phyloP scores from a whole-genome alignment of 768 basidiomycete genomes.

The Ramaria sp. region DNA sequence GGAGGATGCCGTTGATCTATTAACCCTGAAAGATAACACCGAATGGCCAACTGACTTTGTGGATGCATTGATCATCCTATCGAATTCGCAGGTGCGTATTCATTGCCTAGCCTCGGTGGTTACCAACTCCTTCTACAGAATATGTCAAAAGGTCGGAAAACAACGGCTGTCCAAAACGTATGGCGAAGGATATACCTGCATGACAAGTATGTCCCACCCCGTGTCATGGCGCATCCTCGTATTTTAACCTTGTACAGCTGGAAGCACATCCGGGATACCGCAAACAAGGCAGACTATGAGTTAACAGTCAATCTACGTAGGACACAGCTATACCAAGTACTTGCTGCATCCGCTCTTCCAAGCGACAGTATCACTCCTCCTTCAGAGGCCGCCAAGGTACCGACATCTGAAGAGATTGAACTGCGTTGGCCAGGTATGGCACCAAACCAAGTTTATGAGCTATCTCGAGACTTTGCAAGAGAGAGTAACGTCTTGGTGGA shows the following conservation, averaged over 20 bases:
- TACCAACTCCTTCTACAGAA: constrained; percentile 30
- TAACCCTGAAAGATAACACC: constrained; percentile 76
- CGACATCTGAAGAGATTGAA: constrained; percentile 45
- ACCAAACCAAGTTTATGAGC: constrained; percentile 46
- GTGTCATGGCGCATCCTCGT: background rate
- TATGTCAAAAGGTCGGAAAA: constrained; percentile 57
- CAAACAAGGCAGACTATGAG: constrained; percentile 66
- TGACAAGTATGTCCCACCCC: constrained; percentile 69
- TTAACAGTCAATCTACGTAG: constrained; percentile 55
- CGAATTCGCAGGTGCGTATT: constrained; percentile 10
- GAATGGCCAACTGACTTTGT: constrained; percentile 51
- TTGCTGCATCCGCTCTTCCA: constrained; percentile 19
- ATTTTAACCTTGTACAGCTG: constrained; percentile 42
- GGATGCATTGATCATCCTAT: constrained; percentile 37
- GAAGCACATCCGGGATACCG: constrained; percentile 62
- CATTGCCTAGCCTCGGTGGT: constrained; percentile 18
- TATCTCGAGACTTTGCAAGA: constrained; percentile 47
- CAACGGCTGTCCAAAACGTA: constrained; percentile 59
- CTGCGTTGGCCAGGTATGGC: constrained; percentile 71
- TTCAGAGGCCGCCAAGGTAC: constrained; percentile 47
- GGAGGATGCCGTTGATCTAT: constrained; percentile 74
- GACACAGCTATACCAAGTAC: constrained; percentile 66
- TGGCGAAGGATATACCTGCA: constrained; percentile 87
- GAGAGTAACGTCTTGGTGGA: constrained; percentile 52
- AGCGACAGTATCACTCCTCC: constrained; percentile 25